Percentiles rank a stretch among this genome's conserved stretches.
These are phyloP conservation scores for Cucumis cinereus DNA, from an alignment of 306 rosid genomes.

Conservation along the genomic window DNA sequence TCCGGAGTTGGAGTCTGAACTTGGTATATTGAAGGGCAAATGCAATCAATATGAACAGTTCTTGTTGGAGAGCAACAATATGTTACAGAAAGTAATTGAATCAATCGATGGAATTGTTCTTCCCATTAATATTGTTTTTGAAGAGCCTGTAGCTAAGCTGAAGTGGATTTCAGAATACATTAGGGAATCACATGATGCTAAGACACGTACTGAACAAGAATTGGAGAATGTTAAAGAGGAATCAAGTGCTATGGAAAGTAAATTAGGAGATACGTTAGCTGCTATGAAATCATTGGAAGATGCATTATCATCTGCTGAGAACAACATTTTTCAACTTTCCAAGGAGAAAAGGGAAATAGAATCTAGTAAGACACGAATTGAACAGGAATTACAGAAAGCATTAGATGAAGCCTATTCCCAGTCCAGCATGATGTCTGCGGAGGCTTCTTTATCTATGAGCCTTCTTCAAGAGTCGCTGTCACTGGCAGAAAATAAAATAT, in stretches of 20 bases:
- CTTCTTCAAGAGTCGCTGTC: constrained; percentile 61
- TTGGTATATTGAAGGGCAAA: constrained; percentile 43
- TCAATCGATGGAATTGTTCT: constrained; percentile 48
- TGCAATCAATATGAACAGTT: constrained; percentile 62
- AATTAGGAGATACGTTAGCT: constrained; percentile 48
- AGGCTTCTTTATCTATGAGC: constrained; percentile 29
- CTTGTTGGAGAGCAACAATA: constrained; percentile 57
- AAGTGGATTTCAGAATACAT: constrained; percentile 57
- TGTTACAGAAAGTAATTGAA: constrained; percentile 55
- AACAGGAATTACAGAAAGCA: constrained; percentile 53
- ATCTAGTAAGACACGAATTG: constrained; percentile 29
- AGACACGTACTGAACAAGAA: constrained; percentile 44
- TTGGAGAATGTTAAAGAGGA: constrained; percentile 43
- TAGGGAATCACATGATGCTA: constrained; percentile 48
- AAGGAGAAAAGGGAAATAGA: constrained; percentile 59
- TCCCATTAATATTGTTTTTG: constrained; percentile 53
- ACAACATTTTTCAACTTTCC: constrained; percentile 38
- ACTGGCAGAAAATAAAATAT: constrained; percentile 45
- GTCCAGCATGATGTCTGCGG: constrained; percentile 24
- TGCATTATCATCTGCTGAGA: constrained; percentile 50
- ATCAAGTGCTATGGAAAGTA: constrained; percentile 23
- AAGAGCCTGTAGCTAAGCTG: constrained; percentile 72
- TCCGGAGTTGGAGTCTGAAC: constrained; percentile 56
- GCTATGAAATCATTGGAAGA: constrained; percentile 42
- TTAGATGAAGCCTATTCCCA: constrained; percentile 32